Evolutionary conservation across 2,329 filamentous ascomycete species (phyloP), one percentile per base, ranked within the genome.

Genomic region (Aspergillus calidoustus): DNA sequence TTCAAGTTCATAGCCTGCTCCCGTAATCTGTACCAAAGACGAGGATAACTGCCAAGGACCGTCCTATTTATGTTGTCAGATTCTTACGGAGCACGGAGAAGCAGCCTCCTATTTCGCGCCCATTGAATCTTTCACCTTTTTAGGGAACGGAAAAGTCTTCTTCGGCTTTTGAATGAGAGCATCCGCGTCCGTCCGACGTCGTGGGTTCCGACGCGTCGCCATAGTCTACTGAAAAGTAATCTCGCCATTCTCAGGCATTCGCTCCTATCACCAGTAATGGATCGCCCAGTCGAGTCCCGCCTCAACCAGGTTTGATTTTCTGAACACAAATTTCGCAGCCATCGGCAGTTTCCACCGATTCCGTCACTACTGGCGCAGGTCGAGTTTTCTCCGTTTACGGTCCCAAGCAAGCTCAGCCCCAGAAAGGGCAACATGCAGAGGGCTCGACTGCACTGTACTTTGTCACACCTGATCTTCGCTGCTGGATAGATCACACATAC

Each of bases 261-360:
- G 41, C 34, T 57, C 31, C 55, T 60, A 53, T 52, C 48, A 60
- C 58, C 44, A 61, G 62, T 44, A 57, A 66, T 66, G 62, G 64
- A 66, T 66, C 64, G 53, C 57, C 55, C 60, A 28, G 25, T 28
- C 25, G 25, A 64, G 62, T 64, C 64, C 64, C 62, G 62, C 54
- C 62, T 52, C 47, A 59, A 59, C 60, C 62, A 61, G 59, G 54
- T 64, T 64, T 59, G 28, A 46, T 48, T 60, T 53, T 60, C 28
- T 54, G 38, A 62, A 52, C 34, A 34, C 56, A 44, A 54, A 56
- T 44, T 61, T 57, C 47, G 52, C 49, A 47, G n/a, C 25, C 51
- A 53, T 30, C 41, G 28, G 34, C 34, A 41, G 34, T 54, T 60
- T 60, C 61, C 61, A 63, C 53, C 57, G 52, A 22, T 59, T 53